Conservation (phyloP, 495 filamentous ascomycete genomes). For the Niebla homalea region DNA sequence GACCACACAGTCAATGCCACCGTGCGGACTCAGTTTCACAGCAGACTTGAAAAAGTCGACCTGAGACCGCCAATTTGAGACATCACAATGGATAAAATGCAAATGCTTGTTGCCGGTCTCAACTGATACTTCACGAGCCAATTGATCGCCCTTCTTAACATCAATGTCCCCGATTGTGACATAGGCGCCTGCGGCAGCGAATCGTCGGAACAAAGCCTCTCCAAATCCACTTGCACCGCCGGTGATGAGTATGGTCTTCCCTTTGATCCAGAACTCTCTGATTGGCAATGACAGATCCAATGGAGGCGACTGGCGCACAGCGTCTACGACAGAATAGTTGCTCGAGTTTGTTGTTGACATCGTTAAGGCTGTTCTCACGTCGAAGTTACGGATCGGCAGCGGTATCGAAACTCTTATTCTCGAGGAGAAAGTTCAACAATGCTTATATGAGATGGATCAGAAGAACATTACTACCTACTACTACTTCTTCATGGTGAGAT, state of each 20-base stretch:
- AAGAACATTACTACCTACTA: too few relatives aligned
- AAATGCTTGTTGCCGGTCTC: conserved; percentile 27
- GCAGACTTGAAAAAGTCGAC: conserved; percentile 46
- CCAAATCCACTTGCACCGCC: conserved; percentile 38
- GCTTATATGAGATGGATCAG: too few relatives aligned
- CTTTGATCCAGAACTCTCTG: conserved; percentile 16
- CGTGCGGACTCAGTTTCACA: conserved; percentile 35
- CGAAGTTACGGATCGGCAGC: too few relatives aligned
- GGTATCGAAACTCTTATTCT: too few relatives aligned
- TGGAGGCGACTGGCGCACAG: conserved; percentile 15
- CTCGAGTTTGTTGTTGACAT: not conserved
- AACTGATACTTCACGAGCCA: conserved; percentile 20
- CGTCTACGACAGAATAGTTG: conserved; percentile 8
- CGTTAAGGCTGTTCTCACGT: too few relatives aligned
- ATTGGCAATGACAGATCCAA: conserved; percentile 4
- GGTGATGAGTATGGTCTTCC: conserved; percentile 37
- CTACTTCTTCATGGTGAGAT: too few relatives aligned
- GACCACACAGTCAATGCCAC: conserved; percentile 46
- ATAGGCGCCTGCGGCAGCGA: conserved; percentile 31
- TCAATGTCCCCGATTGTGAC: conserved; percentile 38
- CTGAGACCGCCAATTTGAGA: conserved; percentile 46
- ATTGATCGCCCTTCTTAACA: conserved; percentile 21
- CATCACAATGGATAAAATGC: conserved; percentile 43
- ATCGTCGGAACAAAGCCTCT: conserved; percentile 27
- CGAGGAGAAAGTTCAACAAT: too few relatives aligned